Percentiles rank a stretch among this genome's conserved stretches.
Conservation (phyloP, 73 alveolate genomes). For the Blepharisma stoltei region DNA sequence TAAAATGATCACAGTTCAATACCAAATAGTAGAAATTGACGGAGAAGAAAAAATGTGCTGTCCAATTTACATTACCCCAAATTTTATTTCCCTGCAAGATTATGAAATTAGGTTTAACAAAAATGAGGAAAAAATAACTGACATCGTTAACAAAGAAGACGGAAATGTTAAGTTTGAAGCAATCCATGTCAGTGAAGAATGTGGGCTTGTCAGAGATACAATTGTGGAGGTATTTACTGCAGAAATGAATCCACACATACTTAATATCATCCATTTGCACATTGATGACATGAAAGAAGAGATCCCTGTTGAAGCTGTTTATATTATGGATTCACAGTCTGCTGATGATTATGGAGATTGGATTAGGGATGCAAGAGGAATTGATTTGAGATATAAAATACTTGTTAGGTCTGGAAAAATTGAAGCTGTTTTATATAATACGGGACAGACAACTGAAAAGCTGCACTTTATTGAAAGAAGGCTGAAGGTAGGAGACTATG, state of each 20-base stretch:
- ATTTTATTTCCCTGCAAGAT: conserved; percentile 35
- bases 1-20: conserved; percentile 31
- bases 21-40: conserved; percentile 41
- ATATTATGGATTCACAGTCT: conserved; percentile 36
- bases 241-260: conserved; percentile 34
- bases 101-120: conserved; percentile 54
- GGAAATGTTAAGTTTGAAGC: conserved; percentile 49
- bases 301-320: conserved; percentile 51
- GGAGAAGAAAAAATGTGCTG: conserved; percentile 47
- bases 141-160: conserved; percentile 32
- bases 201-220: conserved; percentile 45
- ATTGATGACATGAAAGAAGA: conserved; percentile 63
- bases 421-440: conserved; percentile 43
- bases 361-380: conserved; percentile 41
- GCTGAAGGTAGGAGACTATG: conserved; percentile 20
- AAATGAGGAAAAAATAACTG: conserved; percentile 29
- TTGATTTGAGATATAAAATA: conserved; percentile 46
- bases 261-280: conserved; percentile 55
- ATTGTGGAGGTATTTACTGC: conserved; percentile 40
- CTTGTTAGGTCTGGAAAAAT: conserved; percentile 44
- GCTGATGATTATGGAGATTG: conserved; percentile 40
- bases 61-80: conserved; percentile 53
- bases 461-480: conserved; percentile 47
- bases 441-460: conserved; percentile 44
- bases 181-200: conserved; percentile 38